Evolutionary conservation across 2,329 filamentous ascomycete genomes (phyloP).

Genomic region (Calonectria multiphialidica): DNA sequence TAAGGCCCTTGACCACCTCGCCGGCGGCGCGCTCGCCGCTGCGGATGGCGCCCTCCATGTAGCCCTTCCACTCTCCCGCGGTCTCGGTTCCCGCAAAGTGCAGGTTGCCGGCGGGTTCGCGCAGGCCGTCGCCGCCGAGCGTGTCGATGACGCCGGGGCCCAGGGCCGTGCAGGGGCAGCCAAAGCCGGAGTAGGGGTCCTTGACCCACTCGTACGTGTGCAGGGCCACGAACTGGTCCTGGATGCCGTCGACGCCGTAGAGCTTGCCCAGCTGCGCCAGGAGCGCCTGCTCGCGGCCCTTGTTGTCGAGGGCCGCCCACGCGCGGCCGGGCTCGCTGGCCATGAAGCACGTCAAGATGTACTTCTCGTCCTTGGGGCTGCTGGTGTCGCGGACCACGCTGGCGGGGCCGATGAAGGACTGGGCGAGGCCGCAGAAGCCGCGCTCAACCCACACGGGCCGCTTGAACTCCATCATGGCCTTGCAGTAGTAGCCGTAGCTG

Average conservation of each 20-base stretch:
- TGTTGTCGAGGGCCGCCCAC: slow-evolving; percentile 43
- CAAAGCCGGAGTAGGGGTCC: slow-evolving; percentile 52
- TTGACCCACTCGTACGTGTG: slow-evolving; percentile 52
- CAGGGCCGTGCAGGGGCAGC: slow-evolving; percentile 54
- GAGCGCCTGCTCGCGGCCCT: slow-evolving; percentile 37
- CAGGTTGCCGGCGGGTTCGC: slow-evolving; percentile 41
- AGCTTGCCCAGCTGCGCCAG: slow-evolving; percentile 44
- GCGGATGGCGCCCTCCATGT: slow-evolving; percentile 42
- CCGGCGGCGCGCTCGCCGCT: slow-evolving; percentile 34
- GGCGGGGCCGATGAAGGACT: slow-evolving; percentile 60
- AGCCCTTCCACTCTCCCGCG: slow-evolving; percentile 41
- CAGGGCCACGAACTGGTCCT: slow-evolving; percentile 47
- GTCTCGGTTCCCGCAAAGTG: slow-evolving; percentile 43
- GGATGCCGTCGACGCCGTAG: slow-evolving; percentile 33
- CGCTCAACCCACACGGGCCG: slow-evolving; percentile 52
- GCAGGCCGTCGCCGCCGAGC: slow-evolving; percentile 47
- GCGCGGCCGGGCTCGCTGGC: slow-evolving; percentile 48
- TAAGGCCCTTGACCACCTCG: slow-evolving; percentile 34
- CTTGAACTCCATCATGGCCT: slow-evolving; percentile 59
- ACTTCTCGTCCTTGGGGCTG: slow-evolving; percentile 42
- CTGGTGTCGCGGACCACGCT: slow-evolving; percentile 59
- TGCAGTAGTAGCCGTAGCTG: slow-evolving; percentile 62
- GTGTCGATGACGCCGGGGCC: slow-evolving; percentile 53
- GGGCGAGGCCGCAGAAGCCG: slow-evolving; percentile 59
- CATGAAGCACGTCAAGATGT: slow-evolving; percentile 56